These are phyloP conservation scores for Saitozyma sp. DNA, from an alignment of 768 basidiomycete species.

Conservation along the genomic window DNA sequence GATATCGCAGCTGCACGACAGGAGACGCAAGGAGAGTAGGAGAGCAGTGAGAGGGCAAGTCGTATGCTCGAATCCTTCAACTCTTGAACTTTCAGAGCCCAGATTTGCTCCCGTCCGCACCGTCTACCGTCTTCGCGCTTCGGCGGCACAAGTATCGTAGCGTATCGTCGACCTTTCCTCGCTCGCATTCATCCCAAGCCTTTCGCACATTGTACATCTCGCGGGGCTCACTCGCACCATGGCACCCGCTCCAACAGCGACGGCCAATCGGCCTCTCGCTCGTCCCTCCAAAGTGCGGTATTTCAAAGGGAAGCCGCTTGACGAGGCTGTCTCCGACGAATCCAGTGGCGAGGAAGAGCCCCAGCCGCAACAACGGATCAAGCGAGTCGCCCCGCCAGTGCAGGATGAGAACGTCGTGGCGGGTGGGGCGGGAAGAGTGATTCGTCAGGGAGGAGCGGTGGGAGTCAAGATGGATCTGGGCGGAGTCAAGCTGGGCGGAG, in stretches of 20 bases:
- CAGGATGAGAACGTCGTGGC: conserved; percentile 36
- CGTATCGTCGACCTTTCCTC: too few relatives aligned
- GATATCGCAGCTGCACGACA: too few relatives aligned
- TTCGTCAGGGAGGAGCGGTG: conserved; percentile 14
- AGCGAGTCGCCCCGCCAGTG: not conserved
- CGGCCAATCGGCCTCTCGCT: conserved; percentile 13
- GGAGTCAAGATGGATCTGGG: conserved; percentile 42
- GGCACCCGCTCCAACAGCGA: conserved; percentile 8
- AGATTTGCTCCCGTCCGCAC: too few relatives aligned
- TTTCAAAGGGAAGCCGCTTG: conserved; percentile 43
- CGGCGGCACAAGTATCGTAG: too few relatives aligned
- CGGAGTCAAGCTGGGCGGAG: conserved; percentile 45
- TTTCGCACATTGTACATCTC: too few relatives aligned
- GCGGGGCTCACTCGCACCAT: not conserved
- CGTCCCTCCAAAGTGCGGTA: conserved; percentile 40
- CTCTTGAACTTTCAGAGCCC: too few relatives aligned
- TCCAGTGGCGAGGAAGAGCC: conserved; percentile 18
- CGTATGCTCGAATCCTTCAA: too few relatives aligned
- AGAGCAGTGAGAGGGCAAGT: too few relatives aligned
- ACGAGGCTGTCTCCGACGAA: conserved; percentile 30
- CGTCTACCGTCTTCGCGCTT: too few relatives aligned
- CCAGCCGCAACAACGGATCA: not conserved
- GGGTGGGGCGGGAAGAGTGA: conserved; percentile 47
- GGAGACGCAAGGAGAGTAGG: too few relatives aligned
- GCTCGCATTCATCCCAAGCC: too few relatives aligned